phyloP scores from a whole-genome alignment of 768 basidiomycete genomes.

The Rubroboletus pulcherrimus region DNA sequence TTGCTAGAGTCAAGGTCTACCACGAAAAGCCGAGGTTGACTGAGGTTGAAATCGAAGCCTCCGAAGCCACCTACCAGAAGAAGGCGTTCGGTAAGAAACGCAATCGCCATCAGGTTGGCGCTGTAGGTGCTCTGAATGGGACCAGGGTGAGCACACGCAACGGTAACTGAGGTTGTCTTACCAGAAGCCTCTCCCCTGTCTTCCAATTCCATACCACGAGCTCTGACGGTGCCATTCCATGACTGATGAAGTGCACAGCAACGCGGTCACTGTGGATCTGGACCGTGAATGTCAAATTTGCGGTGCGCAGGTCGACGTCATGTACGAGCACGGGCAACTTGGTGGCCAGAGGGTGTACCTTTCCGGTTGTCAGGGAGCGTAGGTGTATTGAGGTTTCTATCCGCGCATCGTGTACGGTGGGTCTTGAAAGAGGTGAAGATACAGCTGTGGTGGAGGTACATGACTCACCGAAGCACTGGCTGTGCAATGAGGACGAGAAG shows the following conservation, averaged over 20 bases:
- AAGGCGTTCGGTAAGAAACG: constrained; percentile 40
- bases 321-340: constrained; percentile 32
- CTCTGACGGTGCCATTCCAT: constrained; percentile 37
- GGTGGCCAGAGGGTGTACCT: constrained; percentile 42
- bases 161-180: constrained; percentile 30
- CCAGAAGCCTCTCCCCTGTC: constrained; percentile 46
- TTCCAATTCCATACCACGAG: constrained; percentile 68
- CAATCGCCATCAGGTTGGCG: constrained; percentile 36
- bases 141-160: not conserved
- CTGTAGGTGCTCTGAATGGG: constrained; percentile 25
- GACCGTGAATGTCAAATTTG: constrained; percentile 40
- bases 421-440: constrained; percentile 13
- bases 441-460: not conserved
- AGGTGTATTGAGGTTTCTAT: constrained; percentile 38
- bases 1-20: constrained; percentile 38
- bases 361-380: constrained; percentile 42
- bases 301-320: constrained; percentile 16
- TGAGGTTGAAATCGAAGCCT: constrained; percentile 17
- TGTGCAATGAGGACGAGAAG: constrained; percentile 51
- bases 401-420: constrained; percentile 7
- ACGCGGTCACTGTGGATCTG: constrained; percentile 53
- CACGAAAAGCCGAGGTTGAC: constrained; percentile 33
- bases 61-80: constrained; percentile 35
- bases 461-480: constrained; percentile 32
- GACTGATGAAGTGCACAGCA: constrained; percentile 44